Evolutionary conservation across 805 yeast species (phyloP), one percentile per base, ranked within the genome.

Genomic region (Cyberlindnera amylophila): DNA sequence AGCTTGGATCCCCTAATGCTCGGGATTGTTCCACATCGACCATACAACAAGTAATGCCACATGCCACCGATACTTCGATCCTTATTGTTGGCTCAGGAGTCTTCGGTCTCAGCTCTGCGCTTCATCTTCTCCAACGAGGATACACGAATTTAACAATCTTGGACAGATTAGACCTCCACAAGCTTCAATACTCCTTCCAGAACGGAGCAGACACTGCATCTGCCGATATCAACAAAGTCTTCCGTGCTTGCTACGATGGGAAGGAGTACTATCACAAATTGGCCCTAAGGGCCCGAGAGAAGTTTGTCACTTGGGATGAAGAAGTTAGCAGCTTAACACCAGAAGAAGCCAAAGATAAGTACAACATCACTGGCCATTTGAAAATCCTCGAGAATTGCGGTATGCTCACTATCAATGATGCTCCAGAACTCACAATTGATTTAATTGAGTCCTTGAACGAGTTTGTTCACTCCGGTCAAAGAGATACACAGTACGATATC

Each of bases 51-150:
- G n/a, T 9, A 21, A 21, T 21, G 24, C 24, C 24, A 21, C 24
- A 21, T 21, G 8, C 32, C 5, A n/a, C 24, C 9, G 38, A 35
- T 19, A 14, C 38, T 4, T 49, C 50, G 33, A 66, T 72, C 29
- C 53, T 68, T 14, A 60, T 73, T 14, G 63, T 74, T 11, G 78
- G 78, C 3, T 64, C 74, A 11, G 78, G 78, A 13, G 74, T 65
- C 7, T 72, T 71, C 57, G 78, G 78, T 1, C 57, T 72, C 4
- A 69, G 76, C 19, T 61, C 67, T 13, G 78, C 78, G 7, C 53
- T 62, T 9, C 63, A 70, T 35, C 57, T 73, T 10, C 57, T 63
- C 1, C 42, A 59, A 30, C 54, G 46, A 8, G 74, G 74, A 0
- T 69, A 68, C 46, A 54, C 36, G 4, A 51, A 69, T 39, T 57